These are phyloP conservation scores for Melanomma pulvis-pyrius DNA, from an alignment of 495 filamentous ascomycete genomes.

Conservation along the genomic window DNA sequence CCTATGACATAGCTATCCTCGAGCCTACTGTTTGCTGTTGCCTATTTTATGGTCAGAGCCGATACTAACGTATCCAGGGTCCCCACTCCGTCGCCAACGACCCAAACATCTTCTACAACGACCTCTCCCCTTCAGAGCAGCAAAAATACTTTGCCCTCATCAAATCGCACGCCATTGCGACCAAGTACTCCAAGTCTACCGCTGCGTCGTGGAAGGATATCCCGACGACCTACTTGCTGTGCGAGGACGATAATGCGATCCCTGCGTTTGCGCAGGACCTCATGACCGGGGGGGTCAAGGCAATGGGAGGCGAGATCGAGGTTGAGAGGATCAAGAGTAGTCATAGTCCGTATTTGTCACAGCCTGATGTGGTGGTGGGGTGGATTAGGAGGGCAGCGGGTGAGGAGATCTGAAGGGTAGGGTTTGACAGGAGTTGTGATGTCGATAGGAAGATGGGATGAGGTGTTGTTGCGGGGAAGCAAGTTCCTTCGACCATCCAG, in stretches of 20 bases:
- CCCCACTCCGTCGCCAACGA: neutral
- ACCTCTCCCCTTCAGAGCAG: conserved; percentile 5
- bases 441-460: neutral
- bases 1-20: too few species aligned
- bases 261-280: conserved; percentile 24
- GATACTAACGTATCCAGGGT: neutral
- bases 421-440: neutral
- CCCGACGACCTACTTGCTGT: conserved; percentile 26
- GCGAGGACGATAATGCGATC: conserved; percentile 30
- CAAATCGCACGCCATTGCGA: conserved; percentile 17
- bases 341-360: conserved; percentile 34
- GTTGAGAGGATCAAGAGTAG: conserved; percentile 24
- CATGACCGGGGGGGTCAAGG: conserved; percentile 9
- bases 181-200: conserved; percentile 20
- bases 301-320: conserved; percentile 16
- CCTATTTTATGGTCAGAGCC: too few species aligned
- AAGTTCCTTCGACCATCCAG: neutral
- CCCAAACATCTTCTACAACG: conserved; percentile 25
- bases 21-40: too few species aligned
- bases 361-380: conserved; percentile 16
- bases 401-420: conserved; percentile 12
- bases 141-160: conserved; percentile 1
- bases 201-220: conserved; percentile 22
- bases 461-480: neutral
- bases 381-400: conserved; percentile 21